Conservation (phyloP, 192 early-diverging fungal genomes). For the Bifiguratus adelaidae region DNA sequence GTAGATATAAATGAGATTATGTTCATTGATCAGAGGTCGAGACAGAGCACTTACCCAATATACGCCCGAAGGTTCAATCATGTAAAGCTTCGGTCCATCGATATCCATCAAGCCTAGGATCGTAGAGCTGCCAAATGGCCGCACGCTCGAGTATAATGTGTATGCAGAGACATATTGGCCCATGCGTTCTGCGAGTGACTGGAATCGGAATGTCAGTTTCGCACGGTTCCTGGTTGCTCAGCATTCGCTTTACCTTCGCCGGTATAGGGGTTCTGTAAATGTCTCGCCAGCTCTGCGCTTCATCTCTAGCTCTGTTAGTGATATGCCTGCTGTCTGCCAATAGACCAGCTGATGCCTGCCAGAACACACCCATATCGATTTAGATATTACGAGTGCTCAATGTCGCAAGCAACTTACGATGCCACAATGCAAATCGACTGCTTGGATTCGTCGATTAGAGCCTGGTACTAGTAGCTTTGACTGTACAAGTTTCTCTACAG, state of each 20-base stretch:
- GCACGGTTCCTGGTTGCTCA: neutral
- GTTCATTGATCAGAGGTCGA: neutral
- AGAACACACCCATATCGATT: neutral
- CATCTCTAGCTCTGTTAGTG: constrained; percentile 81
- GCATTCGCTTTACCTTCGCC: constrained; percentile 43
- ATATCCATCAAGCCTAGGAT: constrained; percentile 75
- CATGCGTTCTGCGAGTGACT: constrained; percentile 86
- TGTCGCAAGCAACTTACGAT: constrained; percentile 45
- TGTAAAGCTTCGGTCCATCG: constrained; percentile 79
- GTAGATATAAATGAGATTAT: neutral
- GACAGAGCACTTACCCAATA: constrained; percentile 65
- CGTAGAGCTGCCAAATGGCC: constrained; percentile 86
- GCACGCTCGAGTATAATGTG: constrained; percentile 90
- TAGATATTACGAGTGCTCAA: neutral
- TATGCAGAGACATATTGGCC: constrained; percentile 93
- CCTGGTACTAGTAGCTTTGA: constrained; percentile 90
- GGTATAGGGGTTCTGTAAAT: constrained; percentile 76
- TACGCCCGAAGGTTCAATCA: constrained; percentile 95
- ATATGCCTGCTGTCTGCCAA: constrained; percentile 88
- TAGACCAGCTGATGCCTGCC: constrained; percentile 81
- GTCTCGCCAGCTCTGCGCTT: constrained; percentile 81
- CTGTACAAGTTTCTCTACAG: constrained; percentile 90
- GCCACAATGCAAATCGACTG: constrained; percentile 86
- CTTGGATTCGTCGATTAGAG: constrained; percentile 88
- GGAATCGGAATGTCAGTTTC: neutral